A percentile compares a stretch with the other conserved stretches of the same genome.
These are phyloP conservation scores for Wickerhamiella bombiphila DNA, from an alignment of 805 yeast genomes.

Conservation along the genomic window DNA sequence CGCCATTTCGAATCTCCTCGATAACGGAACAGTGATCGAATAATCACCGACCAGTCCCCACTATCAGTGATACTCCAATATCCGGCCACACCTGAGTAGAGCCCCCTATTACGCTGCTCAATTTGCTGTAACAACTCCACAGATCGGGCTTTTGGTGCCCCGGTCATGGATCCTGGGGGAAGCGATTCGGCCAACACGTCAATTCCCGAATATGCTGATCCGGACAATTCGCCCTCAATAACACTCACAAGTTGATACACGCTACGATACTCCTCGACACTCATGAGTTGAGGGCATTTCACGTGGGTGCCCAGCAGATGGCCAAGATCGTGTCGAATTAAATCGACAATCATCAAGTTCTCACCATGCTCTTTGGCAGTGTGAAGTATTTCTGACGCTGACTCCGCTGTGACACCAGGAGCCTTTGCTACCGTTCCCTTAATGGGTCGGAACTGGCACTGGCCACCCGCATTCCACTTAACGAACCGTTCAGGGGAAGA, in stretches of 20 bases:
- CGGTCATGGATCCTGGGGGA: slow-evolving; percentile 99
- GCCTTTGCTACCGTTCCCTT: slow-evolving; percentile 84
- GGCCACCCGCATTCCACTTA: slow-evolving; percentile 43
- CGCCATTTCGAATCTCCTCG: slow-evolving; percentile 40
- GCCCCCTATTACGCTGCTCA: slow-evolving; percentile 52
- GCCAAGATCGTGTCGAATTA: slow-evolving; percentile 81
- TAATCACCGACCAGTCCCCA: slow-evolving; percentile 93
- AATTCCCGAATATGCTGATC: slow-evolving; percentile 40
- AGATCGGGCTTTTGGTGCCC: slow-evolving; percentile 92
- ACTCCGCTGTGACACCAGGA: slow-evolving; percentile 35
- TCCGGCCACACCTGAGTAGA: slow-evolving; percentile 91
- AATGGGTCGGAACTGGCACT: slow-evolving; percentile 79
- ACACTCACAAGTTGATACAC: slow-evolving; percentile 88
- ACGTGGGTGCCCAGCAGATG: slow-evolving; percentile 47
- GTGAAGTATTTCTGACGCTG: slow-evolving; percentile 50
- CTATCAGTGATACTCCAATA: slow-evolving; percentile 81
- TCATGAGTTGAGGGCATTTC: slow-evolving; percentile 64
- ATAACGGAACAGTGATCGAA: slow-evolving; percentile 52
- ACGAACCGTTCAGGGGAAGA: slow-evolving; percentile 92
- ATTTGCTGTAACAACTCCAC: slow-evolving; percentile 61
- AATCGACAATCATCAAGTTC: slow-evolving; percentile 90
- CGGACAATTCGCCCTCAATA: slow-evolving; percentile 45
- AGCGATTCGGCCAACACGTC: slow-evolving; percentile 65
- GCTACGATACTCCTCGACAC: slow-evolving; percentile 81
- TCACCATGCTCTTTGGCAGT: slow-evolving; percentile 93